Base-by-base conservation (phyloP, 78 protist genomes). In the Dictyostelium brefeldianum region DNA sequence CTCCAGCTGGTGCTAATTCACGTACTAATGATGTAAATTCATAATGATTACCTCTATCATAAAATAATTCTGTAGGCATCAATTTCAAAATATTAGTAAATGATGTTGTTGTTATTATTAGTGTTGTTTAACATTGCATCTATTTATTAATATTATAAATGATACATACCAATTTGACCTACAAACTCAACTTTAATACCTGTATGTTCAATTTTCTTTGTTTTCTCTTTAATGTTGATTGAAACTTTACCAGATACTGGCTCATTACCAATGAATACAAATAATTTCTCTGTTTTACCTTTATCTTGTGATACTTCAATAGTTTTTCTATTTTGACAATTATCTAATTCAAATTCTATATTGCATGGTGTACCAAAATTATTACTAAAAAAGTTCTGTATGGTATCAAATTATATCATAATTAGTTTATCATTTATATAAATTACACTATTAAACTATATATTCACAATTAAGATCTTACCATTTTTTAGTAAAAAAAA, bases 171-270 rank as follows among this genome's bases (percentile, higher is more conserved):
- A 69, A 97, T 97, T 54, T 77, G 96, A 20, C 99, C 99, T n/a
- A 98, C 67, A 36, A 98, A 87, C 78, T 98, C 99, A 25, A 97
- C 81, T 50, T 80, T 94, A 89, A 98, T 96, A 27, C 98, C 99
- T 27, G 65, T 8, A 92, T 97, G 98, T 81, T 98, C 99, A 57
- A 98, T 62, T 82, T 81, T 89, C 89, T 92, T 90, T 5, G 85
- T 59, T 20, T 84, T 89, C 7, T 67, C 80, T 36, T 89, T 89
- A 18, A 93, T 25, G 9, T 36, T 62, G 73, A 96, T 59, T 25
- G 69, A 11, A 41, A 96, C 96, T 31, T 81, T 69, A 50, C 96
- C 96, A 31, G 80, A 73, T 9, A 94, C 93, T 31, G 82, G 94
- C 27, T 94, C 96, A 53, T 94, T 94, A 25, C 89, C 96, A 51